These are phyloP conservation scores for Fusarium udum DNA, from an alignment of 2,329 filamentous ascomycete genomes.

Conservation along the genomic window DNA sequence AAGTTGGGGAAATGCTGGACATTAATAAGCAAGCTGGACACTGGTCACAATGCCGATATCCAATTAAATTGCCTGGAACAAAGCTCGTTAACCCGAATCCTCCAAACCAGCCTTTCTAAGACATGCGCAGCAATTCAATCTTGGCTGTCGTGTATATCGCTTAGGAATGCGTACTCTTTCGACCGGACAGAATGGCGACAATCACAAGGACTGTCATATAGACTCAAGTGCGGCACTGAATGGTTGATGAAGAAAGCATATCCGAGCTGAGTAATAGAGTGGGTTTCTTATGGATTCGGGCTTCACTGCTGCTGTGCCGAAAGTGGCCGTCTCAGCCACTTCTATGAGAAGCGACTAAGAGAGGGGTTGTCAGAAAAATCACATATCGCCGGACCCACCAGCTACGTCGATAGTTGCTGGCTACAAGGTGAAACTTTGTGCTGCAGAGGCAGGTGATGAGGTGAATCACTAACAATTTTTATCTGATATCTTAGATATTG, in stretches of 20 bases:
- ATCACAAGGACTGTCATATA: neutral
- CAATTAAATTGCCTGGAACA: neutral
- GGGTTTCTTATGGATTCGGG: no score
- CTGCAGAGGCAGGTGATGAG: neutral
- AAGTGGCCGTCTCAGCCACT: neutral
- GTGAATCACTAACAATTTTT: no score
- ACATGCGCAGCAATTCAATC: neutral
- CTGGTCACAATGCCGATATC: no score
- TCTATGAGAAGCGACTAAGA: accelerated
- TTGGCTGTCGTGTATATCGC: neutral
- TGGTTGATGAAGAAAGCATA: neutral
- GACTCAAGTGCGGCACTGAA: no score
- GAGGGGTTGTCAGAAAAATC: neutral
- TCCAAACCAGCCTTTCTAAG: neutral
- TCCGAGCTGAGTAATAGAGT: no score
- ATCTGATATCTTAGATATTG: accelerated
- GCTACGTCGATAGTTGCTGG: neutral
- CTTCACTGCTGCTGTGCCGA: neutral
- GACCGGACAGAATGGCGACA: no score
- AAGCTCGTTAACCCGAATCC: neutral
- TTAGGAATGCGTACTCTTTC: neutral
- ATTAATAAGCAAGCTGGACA: neutral
- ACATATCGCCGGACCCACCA: neutral
- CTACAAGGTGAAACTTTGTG: accelerated
- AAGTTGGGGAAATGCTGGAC: neutral